A percentile compares a stretch with the other conserved stretches of the same genome.
These are phyloP conservation scores for Cutaneotrichosporon sp. DNA, from an alignment of 1,284 basidiomycete genomes.

Conservation along the genomic window DNA sequence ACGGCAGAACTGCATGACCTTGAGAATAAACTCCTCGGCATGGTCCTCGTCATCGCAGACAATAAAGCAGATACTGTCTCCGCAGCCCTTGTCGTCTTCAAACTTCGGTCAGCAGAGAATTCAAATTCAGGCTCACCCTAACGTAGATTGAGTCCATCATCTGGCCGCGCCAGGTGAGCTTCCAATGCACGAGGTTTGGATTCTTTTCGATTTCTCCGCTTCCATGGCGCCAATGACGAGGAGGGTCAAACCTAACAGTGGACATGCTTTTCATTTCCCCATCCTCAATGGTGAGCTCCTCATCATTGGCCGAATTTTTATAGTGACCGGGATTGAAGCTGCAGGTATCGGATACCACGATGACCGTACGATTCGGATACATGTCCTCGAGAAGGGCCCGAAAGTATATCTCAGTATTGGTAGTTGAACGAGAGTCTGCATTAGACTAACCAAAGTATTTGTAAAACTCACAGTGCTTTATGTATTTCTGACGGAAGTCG, in stretches of 20 bases:
- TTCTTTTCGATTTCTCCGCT: constrained; percentile 18
- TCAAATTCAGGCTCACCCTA: constrained; percentile 18
- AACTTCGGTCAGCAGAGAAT: constrained; percentile 14
- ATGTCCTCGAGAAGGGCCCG: background rate
- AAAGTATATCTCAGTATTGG: background rate
- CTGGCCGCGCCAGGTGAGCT: constrained; percentile 22
- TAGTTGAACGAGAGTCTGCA: background rate
- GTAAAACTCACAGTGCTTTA: too few relatives aligned
- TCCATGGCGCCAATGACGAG: constrained; percentile 23
- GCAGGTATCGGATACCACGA: constrained; percentile 16
- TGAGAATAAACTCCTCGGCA: constrained; percentile 56
- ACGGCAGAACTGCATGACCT: constrained; percentile 52
- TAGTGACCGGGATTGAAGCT: constrained; percentile 22
- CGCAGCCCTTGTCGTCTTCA: constrained; percentile 18
- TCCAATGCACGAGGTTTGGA: constrained; percentile 22
- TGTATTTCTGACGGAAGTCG: too few relatives aligned
- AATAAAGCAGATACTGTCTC: constrained; percentile 27
- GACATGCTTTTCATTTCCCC: constrained; percentile 20
- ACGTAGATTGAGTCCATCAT: constrained; percentile 26
- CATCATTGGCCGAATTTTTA: constrained; percentile 13
- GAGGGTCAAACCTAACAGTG: constrained; percentile 11
- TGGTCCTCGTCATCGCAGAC: constrained; percentile 50
- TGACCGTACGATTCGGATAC: constrained; percentile 3
- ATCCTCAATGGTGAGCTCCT: constrained; percentile 16
- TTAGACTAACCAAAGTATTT: too few relatives aligned